Percentiles rank a stretch among this genome's conserved stretches.
phyloP scores from a whole-genome alignment of 1,284 basidiomycete species.

The Malassezia psittaci region DNA sequence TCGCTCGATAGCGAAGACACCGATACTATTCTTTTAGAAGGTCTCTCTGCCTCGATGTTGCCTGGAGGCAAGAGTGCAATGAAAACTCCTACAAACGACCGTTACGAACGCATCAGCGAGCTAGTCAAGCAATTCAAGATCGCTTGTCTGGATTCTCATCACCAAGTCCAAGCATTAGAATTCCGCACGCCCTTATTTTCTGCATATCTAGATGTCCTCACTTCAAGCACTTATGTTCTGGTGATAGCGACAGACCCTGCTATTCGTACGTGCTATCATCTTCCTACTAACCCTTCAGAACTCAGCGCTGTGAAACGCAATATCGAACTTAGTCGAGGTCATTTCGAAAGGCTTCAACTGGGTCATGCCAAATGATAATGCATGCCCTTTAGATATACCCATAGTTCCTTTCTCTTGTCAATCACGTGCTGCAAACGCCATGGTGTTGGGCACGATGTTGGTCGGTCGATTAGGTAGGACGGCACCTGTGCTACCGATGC shows the following conservation, averaged over 20 bases:
- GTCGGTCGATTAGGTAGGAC: not conserved
- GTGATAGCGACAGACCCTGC: conserved; percentile 75
- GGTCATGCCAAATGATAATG: conserved; percentile 6
- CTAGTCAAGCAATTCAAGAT: conserved; percentile 90
- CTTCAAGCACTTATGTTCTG: conserved; percentile 85
- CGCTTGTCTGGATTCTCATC: conserved; percentile 59
- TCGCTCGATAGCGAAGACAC: conserved; percentile 2
- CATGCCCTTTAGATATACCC: not conserved
- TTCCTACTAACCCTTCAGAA: conserved; percentile 53
- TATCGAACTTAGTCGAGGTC: conserved; percentile 65
- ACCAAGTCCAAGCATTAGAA: conserved; percentile 41
- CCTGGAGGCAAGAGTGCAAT: conserved; percentile 49
- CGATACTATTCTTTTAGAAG: conserved; percentile 5
- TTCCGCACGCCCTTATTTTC: conserved; percentile 55
- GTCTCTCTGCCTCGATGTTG: conserved; percentile 6
- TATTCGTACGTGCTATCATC: conserved; percentile 57
- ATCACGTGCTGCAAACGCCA: not conserved
- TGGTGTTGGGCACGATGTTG: not conserved
- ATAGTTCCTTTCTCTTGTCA: not conserved
- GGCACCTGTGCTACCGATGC: not conserved
- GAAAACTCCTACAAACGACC: conserved; percentile 59
- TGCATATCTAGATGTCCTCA: conserved; percentile 87
- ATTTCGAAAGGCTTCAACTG: conserved; percentile 56
- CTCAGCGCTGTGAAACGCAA: conserved; percentile 72
- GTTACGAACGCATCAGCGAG: conserved; percentile 91